Evolutionary conservation across 352 stramenopile genomes (phyloP), one percentile per base, ranked within the genome.

Genomic region (Phytophthora syringae): DNA sequence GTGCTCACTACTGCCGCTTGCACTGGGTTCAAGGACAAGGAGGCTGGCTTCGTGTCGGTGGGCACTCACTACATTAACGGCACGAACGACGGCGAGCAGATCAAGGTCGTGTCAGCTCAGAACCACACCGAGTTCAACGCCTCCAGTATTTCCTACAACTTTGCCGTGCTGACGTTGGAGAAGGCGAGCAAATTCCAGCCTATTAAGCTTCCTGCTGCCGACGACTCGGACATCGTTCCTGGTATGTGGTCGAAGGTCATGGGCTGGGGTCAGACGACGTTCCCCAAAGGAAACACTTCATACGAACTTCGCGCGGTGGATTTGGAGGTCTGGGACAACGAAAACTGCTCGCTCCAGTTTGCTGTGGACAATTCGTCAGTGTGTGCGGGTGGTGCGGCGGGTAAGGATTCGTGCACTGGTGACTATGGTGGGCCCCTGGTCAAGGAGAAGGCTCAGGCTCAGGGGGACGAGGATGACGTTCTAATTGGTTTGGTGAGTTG

Each of bases 401-500:
- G 22, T 12, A 59, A 53, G 16, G 64, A 66, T 37, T 22, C 45
- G 1, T 87, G 81, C 64, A 60, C 79, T 52, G 69, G 62, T 28
- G 77, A 86, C 60, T 82, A 66, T 27, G 81, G 81, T 20, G 75
- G 74, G 16, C 79, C 81, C 10, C 56, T 88, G 5, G 76, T 76
- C n/a, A 52, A 72, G 37, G 63, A 79, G 28, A 55, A 52, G 10
- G 32, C n/a, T n/a, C n/a, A n/a, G n/a, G n/a, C n/a, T n/a, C n/a
- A 47, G 27, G 64, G 56, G 3, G 60, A 70, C 18, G 30, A 10
- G n/a, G 49, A 59, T 21, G 76, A 83, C n/a, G 30, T 71, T n/a
- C 50, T 84, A 2, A 50, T 90, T 11, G 81, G 81, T 11, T 49
- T 89, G 27, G 70, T 82, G 18, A 84, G 65, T 64, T 88, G 78